These are phyloP conservation scores for Thielaviopsis ethacetica DNA, from an alignment of 2,329 filamentous ascomycete species.

Conservation along the genomic window DNA sequence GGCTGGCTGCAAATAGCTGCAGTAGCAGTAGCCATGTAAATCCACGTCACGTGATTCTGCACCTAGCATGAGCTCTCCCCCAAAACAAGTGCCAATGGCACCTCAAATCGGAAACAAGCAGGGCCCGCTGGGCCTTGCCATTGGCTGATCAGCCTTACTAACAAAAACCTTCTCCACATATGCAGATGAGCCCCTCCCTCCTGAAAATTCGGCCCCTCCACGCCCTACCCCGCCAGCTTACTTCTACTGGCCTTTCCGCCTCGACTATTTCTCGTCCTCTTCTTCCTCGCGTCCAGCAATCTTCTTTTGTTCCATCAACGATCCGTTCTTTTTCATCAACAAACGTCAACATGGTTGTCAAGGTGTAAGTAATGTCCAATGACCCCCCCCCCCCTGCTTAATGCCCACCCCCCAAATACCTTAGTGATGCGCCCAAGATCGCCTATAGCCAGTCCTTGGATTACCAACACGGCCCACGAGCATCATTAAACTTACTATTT, in stretches of 20 bases:
- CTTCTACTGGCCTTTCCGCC: conserved; percentile 18
- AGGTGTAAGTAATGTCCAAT: conserved; percentile 40
- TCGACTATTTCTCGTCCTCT: conserved; percentile 24
- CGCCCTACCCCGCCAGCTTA: conserved; percentile 26
- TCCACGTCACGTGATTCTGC: not conserved
- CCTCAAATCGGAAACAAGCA: conserved; percentile 7
- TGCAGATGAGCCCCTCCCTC: conserved; percentile 29
- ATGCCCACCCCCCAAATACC: too few species aligned
- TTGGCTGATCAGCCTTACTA: conserved; percentile 19
- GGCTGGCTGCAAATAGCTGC: too few species aligned
- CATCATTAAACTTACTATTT: too few species aligned
- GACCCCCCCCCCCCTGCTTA: too few species aligned
- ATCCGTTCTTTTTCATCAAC: conserved; percentile 38
- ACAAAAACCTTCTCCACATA: conserved; percentile 24
- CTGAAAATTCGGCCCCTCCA: conserved; percentile 24
- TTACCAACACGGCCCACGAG: too few species aligned
- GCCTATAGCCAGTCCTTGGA: too few species aligned
- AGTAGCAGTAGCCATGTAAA: not conserved
- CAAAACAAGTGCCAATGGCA: conserved; percentile 1
- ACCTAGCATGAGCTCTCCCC: not conserved
- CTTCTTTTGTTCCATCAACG: conserved; percentile 24
- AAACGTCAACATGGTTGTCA: conserved; percentile 50
- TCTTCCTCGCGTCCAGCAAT: conserved; percentile 18
- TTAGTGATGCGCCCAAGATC: too few species aligned
- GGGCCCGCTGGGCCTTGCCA: conserved; percentile 13